Evolutionary conservation across 139 green algal genomes (phyloP), one percentile per base, ranked within the genome.

Genomic region (Coccomyxa sp.): DNA sequence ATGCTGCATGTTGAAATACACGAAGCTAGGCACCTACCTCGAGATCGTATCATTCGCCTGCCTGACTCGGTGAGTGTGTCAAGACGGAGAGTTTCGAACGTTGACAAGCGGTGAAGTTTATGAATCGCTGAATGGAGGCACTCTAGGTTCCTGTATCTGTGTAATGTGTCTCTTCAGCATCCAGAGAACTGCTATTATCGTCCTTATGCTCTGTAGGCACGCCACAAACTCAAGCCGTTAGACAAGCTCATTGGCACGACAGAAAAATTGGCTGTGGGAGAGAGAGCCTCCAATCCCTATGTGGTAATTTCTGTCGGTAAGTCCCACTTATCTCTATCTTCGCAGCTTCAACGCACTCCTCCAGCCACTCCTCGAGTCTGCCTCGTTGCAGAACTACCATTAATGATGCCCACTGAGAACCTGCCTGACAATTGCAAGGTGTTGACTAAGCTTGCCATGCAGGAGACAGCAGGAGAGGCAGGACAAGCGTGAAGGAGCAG

Each of bases 1-100:
- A 81, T 79, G 4, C 79, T 86, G 18, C 77, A 86, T 57, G 79
- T 83, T 10, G 71, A 25, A 0, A 58, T 86, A 13, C 58, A 80
- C 45, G 79, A 67, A 32, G 83, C 58, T 13, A 18, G 32, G 18
- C 31, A 77, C 68, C 68, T 86, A 59, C 83, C 83, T 13, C 51
- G 45, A 10, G 67, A 83, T 57, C 82, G 58, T 13, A 83, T 80
- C 57, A 28, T 83, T 9, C 59, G 45, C 13, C 66, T 83, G 58
- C 66, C 51, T 13, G 28, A 77, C 21, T 57, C 28, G 13, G 30
- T 85, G 18, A 59, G 71, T 23, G 63, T 13, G 12, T 38, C 58
- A 13, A 21, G 80, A 51, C 7, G 7, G 3, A 51, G 38, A 51
- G 7, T 3, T 11, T 11, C 38, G 38, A 51, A 51, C 38, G 38